A percentile compares a stretch with the other conserved stretches of the same genome.
Conservation (phyloP, 2,329 filamentous ascomycete genomes). For the Botryosphaeria dothidea region DNA sequence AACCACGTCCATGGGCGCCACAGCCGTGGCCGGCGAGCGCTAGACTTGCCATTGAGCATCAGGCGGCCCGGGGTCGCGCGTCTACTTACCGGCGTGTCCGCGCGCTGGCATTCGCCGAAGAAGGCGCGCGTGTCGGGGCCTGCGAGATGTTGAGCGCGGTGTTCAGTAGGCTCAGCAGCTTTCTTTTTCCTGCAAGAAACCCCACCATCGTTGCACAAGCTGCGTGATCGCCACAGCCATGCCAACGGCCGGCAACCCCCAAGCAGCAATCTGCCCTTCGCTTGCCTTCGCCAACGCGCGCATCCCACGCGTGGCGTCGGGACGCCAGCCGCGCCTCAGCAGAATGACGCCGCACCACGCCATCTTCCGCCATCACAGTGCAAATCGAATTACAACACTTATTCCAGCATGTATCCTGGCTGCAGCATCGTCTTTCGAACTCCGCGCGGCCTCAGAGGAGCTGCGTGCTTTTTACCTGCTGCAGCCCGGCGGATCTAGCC, state of each 20-base stretch:
- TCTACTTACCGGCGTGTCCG: not conserved
- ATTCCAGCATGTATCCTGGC: not conserved
- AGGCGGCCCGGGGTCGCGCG: conserved; percentile 12
- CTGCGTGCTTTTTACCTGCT: not conserved
- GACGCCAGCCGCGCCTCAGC: not conserved
- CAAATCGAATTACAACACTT: not conserved
- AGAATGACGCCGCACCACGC: conserved; percentile 7
- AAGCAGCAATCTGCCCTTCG: not conserved
- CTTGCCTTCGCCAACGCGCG: not conserved
- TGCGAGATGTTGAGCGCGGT: not conserved
- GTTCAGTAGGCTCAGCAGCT: not conserved
- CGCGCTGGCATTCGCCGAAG: not conserved
- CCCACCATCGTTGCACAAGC: not conserved
- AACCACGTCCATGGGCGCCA: not conserved
- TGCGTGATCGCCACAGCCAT: conserved; percentile 13
- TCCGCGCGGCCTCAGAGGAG: not conserved
- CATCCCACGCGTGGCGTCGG: conserved; percentile 9
- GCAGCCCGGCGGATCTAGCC: not conserved
- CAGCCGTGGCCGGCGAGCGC: not conserved
- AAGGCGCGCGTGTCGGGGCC: not conserved
- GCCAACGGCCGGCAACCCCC: not conserved
- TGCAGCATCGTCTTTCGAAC: not conserved
- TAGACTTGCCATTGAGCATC: conserved; percentile 1
- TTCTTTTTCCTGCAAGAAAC: not conserved
- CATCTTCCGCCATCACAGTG: not conserved